Evolutionary conservation across 306 rosid species (phyloP).

Genomic region (Chamaecrista fasciculata): DNA sequence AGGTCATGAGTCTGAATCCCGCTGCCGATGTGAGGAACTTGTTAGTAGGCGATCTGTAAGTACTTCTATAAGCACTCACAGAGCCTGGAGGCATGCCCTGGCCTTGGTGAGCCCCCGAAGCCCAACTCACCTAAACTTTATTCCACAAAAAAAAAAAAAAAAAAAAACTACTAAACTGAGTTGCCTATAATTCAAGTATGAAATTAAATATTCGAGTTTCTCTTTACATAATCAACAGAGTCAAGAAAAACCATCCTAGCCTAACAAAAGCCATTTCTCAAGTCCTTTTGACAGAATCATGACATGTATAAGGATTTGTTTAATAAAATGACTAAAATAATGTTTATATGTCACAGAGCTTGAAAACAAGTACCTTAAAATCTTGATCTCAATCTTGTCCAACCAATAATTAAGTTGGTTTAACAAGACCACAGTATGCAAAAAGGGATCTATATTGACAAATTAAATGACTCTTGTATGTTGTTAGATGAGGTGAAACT

Average conservation of each 20-base stretch:
- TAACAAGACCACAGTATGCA: not conserved
- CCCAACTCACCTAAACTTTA: too few relatives aligned
- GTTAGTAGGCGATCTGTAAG: too few relatives aligned
- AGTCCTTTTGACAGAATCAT: not conserved
- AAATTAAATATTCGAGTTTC: not conserved
- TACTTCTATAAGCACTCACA: too few relatives aligned
- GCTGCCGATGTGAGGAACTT: too few relatives aligned
- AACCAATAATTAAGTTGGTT: not conserved
- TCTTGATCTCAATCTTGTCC: not conserved
- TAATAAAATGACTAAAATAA: not conserved
- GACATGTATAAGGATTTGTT: too few relatives aligned
- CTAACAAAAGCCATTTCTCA: too few relatives aligned
- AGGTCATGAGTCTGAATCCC: too few relatives aligned
- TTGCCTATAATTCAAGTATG: not conserved
- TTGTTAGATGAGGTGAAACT: not conserved
- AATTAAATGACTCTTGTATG: constrained; percentile 30
- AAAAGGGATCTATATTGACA: constrained; percentile 11
- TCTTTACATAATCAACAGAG: not conserved
- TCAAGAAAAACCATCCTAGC: not conserved
- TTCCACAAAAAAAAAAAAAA: too few relatives aligned
- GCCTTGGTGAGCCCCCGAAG: too few relatives aligned
- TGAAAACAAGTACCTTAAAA: not conserved
- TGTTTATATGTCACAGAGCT: not conserved
- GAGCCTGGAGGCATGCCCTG: too few relatives aligned
- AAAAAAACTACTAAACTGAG: not conserved